Conservation (phyloP, 306 rosid species). For the Pueraria montana region DNA sequence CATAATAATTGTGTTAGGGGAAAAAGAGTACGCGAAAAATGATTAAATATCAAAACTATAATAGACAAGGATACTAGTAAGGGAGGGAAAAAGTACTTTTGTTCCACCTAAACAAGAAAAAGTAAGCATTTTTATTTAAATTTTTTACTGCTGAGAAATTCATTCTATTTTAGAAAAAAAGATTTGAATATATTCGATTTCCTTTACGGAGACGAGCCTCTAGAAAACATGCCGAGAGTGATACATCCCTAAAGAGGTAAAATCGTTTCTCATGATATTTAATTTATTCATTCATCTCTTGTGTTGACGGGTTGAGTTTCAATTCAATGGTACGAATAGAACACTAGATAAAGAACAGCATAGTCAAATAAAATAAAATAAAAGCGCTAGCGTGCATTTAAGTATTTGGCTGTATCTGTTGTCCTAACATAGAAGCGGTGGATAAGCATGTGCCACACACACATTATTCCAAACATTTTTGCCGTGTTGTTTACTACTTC, state of each 20-base stretch:
- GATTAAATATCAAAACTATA: neutral
- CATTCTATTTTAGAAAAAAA: constrained; percentile 20
- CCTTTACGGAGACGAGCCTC: neutral
- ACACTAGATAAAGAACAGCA: neutral
- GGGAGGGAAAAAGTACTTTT: neutral
- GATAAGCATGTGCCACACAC: constrained; percentile 73
- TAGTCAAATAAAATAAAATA: neutral
- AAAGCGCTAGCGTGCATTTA: constrained; percentile 54
- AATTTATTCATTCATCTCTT: too few relatives aligned
- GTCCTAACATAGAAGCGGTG: constrained; percentile 57
- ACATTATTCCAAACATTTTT: constrained; percentile 52
- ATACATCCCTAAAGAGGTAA: neutral
- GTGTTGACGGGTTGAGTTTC: neutral
- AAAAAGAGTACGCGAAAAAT: neutral
- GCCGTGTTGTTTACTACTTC: constrained; percentile 68
- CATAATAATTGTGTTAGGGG: neutral
- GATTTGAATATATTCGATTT: too few relatives aligned
- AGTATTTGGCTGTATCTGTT: constrained; percentile 55
- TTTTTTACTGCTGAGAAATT: constrained; percentile 17
- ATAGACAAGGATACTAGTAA: neutral
- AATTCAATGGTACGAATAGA: neutral
- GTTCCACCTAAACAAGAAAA: constrained; percentile 43
- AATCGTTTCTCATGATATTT: too few relatives aligned
- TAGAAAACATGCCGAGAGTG: constrained; percentile 4
- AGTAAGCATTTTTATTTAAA: constrained; percentile 3